Conservation (phyloP, 1,139 yeast species). For the Sugiyamaella grinbergsii region DNA sequence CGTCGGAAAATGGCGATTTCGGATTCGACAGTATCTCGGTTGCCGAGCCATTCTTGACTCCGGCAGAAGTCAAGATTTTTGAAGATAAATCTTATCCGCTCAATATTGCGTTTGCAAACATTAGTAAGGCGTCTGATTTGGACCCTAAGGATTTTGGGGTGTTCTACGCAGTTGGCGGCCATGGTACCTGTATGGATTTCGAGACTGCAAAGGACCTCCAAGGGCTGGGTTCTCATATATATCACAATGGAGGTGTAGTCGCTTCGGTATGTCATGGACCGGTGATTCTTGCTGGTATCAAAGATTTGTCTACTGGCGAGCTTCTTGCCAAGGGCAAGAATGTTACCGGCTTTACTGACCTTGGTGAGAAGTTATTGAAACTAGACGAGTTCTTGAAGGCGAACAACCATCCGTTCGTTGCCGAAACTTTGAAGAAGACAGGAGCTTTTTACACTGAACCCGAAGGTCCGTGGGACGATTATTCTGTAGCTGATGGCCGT, state of each 20-base stretch:
- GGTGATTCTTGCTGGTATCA: conserved; percentile 52
- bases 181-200: conserved; percentile 61
- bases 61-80: conserved; percentile 47
- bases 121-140: conserved; percentile 32
- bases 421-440: conserved; percentile 12
- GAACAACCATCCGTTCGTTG: conserved; percentile 38
- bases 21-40: conserved; percentile 60
- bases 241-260: conserved; percentile 55
- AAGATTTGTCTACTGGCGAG: conserved; percentile 48
- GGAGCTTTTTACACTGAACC: conserved; percentile 52
- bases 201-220: conserved; percentile 55
- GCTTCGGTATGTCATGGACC: conserved; percentile 73
- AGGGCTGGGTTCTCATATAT: conserved; percentile 50
- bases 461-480: conserved; percentile 55
- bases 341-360: conserved; percentile 62
- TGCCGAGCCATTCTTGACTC: conserved; percentile 46
- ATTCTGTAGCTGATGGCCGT: conserved; percentile 54
- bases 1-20: conserved; percentile 58
- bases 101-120: conserved; percentile 41
- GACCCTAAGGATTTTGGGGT: conserved; percentile 52
- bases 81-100: conserved; percentile 48
- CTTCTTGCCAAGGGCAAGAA: conserved; percentile 54
- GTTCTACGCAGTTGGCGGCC: conserved; percentile 67
- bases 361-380: conserved; percentile 52
- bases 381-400: conserved; percentile 45